phyloP scores from a whole-genome alignment of 2,329 filamentous ascomycete genomes.

The Drechmeria coniospora region DNA sequence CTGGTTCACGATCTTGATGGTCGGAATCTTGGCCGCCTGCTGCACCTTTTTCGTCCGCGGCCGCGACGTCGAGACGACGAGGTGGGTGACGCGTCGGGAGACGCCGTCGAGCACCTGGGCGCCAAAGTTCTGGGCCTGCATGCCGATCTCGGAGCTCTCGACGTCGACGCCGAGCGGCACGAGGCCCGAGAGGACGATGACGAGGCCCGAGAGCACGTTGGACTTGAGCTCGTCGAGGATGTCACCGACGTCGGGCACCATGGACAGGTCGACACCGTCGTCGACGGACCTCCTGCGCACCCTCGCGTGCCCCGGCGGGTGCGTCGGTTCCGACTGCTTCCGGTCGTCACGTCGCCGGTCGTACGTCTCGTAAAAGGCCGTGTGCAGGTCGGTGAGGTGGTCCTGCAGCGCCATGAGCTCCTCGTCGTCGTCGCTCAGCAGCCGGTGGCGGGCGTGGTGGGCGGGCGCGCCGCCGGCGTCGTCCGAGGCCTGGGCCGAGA shows the following conservation, averaged over 20 bases:
- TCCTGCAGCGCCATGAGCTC: conserved; percentile 66
- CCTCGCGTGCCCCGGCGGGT: conserved; percentile 17
- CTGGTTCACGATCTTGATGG: conserved; percentile 81
- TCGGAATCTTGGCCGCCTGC: conserved; percentile 62
- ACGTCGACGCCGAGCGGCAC: conserved; percentile 71
- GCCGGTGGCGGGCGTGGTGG: conserved; percentile 45
- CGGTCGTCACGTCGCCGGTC: conserved; percentile 35
- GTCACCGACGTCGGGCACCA: conserved; percentile 69
- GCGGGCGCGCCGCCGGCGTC: conserved; percentile 13
- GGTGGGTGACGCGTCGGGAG: conserved; percentile 51
- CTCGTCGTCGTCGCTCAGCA: conserved; percentile 76
- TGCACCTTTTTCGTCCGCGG: conserved; percentile 83
- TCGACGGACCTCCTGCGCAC: conserved; percentile 18
- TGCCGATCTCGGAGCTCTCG: conserved; percentile 67
- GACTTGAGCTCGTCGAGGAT: conserved; percentile 75
- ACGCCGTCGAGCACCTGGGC: conserved; percentile 46
- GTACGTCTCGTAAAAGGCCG: conserved; percentile 70
- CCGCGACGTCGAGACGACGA: conserved; percentile 54
- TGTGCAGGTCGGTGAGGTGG: conserved; percentile 62
- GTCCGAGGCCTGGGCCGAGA: conserved; percentile 10
- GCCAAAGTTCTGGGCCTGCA: conserved; percentile 79
- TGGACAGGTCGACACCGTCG: conserved; percentile 26
- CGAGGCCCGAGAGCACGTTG: conserved; percentile 56
- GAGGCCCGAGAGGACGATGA: conserved; percentile 80
- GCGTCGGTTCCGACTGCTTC: conserved; percentile 18